Evolutionary conservation across 306 rosid species (phyloP).

Genomic region (Datisca glomerata): DNA sequence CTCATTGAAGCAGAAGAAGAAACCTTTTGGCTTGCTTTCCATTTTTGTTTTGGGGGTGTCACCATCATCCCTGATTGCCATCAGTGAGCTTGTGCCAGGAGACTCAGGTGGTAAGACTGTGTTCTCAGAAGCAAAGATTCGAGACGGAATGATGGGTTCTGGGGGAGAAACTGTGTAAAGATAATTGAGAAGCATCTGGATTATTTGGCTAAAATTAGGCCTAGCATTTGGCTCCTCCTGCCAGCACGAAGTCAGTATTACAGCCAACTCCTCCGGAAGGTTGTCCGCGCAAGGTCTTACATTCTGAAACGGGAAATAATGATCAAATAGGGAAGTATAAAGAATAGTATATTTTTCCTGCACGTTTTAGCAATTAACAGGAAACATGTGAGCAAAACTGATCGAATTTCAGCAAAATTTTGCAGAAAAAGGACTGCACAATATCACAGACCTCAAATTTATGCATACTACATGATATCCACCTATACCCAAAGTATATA

Average conservation of each 20-base stretch:
- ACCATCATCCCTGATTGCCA: slow-evolving; percentile 55
- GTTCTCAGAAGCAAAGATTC: slow-evolving; percentile 68
- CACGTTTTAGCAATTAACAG: too few species aligned
- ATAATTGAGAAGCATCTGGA: slow-evolving; percentile 73
- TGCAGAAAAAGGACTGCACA: too few species aligned
- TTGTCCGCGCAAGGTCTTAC: slow-evolving; percentile 84
- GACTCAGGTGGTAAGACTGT: slow-evolving; percentile 65
- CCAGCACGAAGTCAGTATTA: slow-evolving; percentile 78
- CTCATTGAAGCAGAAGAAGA: slow-evolving; percentile 77
- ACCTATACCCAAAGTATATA: too few species aligned
- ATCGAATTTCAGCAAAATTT: too few species aligned
- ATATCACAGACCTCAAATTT: too few species aligned
- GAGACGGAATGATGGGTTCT: slow-evolving; percentile 43
- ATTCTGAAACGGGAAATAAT: slow-evolving; percentile 46
- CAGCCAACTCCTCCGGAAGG: slow-evolving; percentile 68
- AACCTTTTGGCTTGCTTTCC: slow-evolving; percentile 51
- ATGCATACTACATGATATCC: too few species aligned
- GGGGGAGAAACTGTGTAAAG: slow-evolving; percentile 68
- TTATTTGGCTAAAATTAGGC: slow-evolving; percentile 76
- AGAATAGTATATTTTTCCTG: too few species aligned
- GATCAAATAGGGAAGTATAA: too few species aligned
- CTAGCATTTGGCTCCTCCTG: slow-evolving; percentile 85
- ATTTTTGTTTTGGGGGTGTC: slow-evolving; percentile 53
- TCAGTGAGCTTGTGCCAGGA: slow-evolving; percentile 87
- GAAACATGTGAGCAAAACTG: too few species aligned